phyloP scores from a whole-genome alignment of 1,139 yeast genomes.

The Saccharomyces hybrid region DNA sequence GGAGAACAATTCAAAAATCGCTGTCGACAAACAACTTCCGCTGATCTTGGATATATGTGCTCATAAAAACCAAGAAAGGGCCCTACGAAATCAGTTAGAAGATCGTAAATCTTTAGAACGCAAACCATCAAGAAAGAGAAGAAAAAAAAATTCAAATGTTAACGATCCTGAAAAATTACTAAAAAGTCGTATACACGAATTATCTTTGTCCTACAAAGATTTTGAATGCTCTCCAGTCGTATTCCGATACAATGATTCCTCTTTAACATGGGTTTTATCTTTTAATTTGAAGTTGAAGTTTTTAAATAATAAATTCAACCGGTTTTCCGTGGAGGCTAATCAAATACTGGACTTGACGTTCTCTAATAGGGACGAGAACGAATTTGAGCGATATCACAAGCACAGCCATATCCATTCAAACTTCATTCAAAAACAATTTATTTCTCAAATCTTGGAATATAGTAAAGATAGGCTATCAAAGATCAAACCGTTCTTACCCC shows the following conservation, averaged over 20 bases:
- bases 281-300: background rate
- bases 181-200: background rate
- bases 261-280: background rate
- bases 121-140: background rate
- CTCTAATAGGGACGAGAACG: background rate
- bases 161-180: background rate
- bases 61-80: background rate
- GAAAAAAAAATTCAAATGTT: background rate
- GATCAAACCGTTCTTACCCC: slow-evolving; percentile 1
- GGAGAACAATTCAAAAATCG: background rate
- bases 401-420: slow-evolving; percentile 4
- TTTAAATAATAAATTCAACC: background rate
- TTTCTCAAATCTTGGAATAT: slow-evolving; percentile 17
- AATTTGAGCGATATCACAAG: background rate
- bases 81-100: background rate
- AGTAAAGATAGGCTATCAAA: slow-evolving; percentile 13
- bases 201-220: background rate
- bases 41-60: background rate
- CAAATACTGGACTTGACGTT: slow-evolving; percentile 1
- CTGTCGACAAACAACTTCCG: background rate
- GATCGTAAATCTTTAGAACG: background rate
- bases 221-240: background rate
- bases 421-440: slow-evolving; percentile 22
- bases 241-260: background rate
- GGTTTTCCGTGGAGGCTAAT: background rate